A percentile compares a stretch with the other conserved stretches of the same genome.
phyloP scores from a whole-genome alignment of 2,329 filamentous ascomycete genomes.

The Talaromyces islandicus region DNA sequence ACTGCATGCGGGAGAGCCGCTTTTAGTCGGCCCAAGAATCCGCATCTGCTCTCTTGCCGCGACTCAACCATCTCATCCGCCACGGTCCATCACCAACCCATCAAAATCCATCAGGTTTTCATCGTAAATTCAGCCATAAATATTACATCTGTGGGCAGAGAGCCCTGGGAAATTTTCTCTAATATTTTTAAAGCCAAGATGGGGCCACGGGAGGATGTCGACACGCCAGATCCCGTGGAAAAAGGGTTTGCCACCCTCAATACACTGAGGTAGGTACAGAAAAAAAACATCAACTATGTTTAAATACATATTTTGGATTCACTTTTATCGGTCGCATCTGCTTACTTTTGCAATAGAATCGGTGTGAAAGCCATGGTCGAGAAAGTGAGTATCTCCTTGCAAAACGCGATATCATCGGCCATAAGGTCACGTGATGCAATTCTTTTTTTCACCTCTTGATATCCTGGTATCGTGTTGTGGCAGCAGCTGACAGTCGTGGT shows the following conservation, averaged over 20 bases:
- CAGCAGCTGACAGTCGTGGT: constrained; percentile 8
- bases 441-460: not conserved
- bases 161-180: not conserved
- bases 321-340: constrained; percentile 29
- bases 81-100: not conserved
- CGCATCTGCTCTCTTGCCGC: not conserved
- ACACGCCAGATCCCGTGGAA: constrained; percentile 57
- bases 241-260: constrained; percentile 80
- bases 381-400: constrained; percentile 50
- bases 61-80: not conserved
- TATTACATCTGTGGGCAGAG: not conserved
- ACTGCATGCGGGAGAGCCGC: not conserved
- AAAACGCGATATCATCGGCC: constrained; percentile 15
- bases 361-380: constrained; percentile 63
- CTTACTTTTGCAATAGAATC: constrained; percentile 45
- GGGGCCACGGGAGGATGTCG: constrained; percentile 53
- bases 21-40: not conserved
- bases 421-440: constrained; percentile 27
- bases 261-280: constrained; percentile 62
- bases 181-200: constrained; percentile 30
- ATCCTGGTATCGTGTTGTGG: not conserved
- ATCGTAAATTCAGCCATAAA: not conserved
- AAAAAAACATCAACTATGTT: not conserved
- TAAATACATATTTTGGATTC: not conserved
- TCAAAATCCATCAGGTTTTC: not conserved